A percentile compares a stretch with the other conserved stretches of the same genome.
Evolutionary conservation across 2,329 filamentous ascomycete genomes (phyloP).

Genomic region (Magnaporthiopsis poae): DNA sequence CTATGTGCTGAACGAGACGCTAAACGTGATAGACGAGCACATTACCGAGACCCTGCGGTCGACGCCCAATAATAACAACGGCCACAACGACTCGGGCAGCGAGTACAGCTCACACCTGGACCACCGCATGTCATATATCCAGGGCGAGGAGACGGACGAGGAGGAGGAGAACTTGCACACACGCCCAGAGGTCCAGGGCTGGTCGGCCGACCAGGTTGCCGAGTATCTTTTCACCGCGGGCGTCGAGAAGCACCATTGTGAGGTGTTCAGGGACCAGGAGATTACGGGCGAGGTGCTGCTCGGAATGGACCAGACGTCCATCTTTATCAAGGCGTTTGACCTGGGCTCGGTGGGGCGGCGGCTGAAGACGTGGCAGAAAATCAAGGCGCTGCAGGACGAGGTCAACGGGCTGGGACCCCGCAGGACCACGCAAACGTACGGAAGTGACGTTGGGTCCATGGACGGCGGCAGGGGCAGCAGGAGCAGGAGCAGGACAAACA

Average conservation of each 20-base stretch:
- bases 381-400: constrained; percentile 83
- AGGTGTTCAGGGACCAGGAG: constrained; percentile 90
- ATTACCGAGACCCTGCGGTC: constrained; percentile 69
- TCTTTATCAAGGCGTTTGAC: constrained; percentile 93
- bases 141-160: constrained; percentile 89
- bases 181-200: constrained; percentile 62
- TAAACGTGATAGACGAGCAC: constrained; percentile 94
- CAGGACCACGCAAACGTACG: constrained; percentile 46
- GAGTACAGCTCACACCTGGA: constrained; percentile 76
- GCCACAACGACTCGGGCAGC: constrained; percentile 69
- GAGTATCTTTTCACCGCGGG: constrained; percentile 79
- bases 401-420: constrained; percentile 47
- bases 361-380: constrained; percentile 92
- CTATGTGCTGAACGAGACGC: constrained; percentile 83
- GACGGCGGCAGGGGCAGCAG: constrained; percentile 28
- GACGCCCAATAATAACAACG: constrained; percentile 40
- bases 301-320: constrained; percentile 87
- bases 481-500: constrained; percentile 48
- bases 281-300: constrained; percentile 88
- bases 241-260: constrained; percentile 81
- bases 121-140: constrained; percentile 77
- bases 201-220: constrained; percentile 74
- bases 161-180: constrained; percentile 68
- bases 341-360: constrained; percentile 81
- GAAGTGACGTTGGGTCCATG: constrained; percentile 50